Conservation (phyloP, 768 basidiomycete species). For the Mycena sanguinolenta region DNA sequence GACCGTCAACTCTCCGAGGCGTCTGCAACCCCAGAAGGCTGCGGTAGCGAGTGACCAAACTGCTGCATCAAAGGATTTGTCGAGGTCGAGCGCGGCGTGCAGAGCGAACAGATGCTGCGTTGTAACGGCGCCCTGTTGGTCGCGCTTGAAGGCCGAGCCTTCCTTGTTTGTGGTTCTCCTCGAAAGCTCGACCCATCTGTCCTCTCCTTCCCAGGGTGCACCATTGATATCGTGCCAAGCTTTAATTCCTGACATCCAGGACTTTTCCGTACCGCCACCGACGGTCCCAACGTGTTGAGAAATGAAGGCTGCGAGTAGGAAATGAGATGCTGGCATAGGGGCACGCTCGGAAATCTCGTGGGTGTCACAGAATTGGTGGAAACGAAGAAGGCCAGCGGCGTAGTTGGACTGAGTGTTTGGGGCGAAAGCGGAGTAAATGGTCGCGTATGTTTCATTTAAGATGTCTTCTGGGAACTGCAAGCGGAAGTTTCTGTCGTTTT, state of each 20-base stretch:
- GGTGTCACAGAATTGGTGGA: not conserved
- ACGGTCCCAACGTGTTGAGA: not conserved
- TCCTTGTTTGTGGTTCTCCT: not conserved
- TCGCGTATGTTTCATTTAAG: constrained; percentile 1
- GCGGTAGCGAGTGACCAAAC: constrained; percentile 49
- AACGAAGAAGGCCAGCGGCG: not conserved
- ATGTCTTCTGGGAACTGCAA: constrained; percentile 13
- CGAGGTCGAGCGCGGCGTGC: constrained; percentile 34
- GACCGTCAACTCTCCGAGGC: constrained; percentile 10
- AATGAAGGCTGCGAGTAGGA: not conserved
- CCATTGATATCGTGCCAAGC: not conserved
- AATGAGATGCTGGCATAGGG: not conserved
- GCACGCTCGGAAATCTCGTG: not conserved
- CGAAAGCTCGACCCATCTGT: not conserved
- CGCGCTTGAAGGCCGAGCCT: not conserved
- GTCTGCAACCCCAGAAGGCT: constrained; percentile 53
- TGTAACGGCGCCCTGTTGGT: constrained; percentile 42
- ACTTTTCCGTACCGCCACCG: not conserved
- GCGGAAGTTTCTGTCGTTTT: too few species aligned
- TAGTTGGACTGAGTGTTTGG: not conserved
- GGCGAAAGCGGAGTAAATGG: not conserved
- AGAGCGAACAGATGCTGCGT: constrained; percentile 48
- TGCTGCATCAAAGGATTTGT: constrained; percentile 46
- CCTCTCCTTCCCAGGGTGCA: not conserved
- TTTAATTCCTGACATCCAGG: not conserved